Percentiles rank a stretch among this genome's conserved stretches.
Conservation (phyloP, 23 red algal genomes). For the Gracilaria caudata region DNA sequence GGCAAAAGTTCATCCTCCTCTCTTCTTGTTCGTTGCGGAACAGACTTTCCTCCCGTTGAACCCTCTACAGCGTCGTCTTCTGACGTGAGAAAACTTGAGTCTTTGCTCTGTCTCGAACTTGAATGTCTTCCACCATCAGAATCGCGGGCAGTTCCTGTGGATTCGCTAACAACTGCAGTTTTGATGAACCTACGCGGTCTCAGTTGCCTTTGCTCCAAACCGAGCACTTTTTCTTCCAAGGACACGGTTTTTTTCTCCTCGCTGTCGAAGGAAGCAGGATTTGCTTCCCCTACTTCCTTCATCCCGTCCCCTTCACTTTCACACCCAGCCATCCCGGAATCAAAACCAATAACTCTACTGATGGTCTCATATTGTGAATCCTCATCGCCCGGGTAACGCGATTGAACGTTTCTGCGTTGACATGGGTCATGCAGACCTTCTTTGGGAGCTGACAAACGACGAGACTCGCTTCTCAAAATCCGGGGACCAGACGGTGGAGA, state of each 20-base stretch:
- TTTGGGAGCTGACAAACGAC: neutral
- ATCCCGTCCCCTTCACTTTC: neutral
- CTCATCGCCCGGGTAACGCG: neutral
- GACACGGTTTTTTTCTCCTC: neutral
- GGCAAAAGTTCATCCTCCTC: neutral
- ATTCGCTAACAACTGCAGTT: neutral
- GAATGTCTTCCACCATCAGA: neutral
- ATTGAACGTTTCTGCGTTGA: neutral
- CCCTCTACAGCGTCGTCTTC: neutral
- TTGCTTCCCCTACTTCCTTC: neutral
- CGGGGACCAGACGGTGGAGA: neutral
- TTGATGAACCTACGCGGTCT: neutral
- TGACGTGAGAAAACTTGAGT: neutral
- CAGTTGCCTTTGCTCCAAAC: neutral
- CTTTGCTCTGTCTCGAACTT: neutral
- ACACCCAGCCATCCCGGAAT: neutral
- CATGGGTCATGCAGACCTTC: neutral
- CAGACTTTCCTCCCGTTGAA: neutral
- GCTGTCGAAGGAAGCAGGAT: neutral
- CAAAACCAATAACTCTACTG: neutral
- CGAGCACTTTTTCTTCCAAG: neutral
- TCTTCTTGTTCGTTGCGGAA: neutral
- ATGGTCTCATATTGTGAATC: neutral
- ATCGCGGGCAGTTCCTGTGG: neutral
- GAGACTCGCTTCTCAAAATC: neutral